These are phyloP conservation scores for Daedaleopsis sinensis DNA, from an alignment of 768 basidiomycete genomes.

Conservation along the genomic window DNA sequence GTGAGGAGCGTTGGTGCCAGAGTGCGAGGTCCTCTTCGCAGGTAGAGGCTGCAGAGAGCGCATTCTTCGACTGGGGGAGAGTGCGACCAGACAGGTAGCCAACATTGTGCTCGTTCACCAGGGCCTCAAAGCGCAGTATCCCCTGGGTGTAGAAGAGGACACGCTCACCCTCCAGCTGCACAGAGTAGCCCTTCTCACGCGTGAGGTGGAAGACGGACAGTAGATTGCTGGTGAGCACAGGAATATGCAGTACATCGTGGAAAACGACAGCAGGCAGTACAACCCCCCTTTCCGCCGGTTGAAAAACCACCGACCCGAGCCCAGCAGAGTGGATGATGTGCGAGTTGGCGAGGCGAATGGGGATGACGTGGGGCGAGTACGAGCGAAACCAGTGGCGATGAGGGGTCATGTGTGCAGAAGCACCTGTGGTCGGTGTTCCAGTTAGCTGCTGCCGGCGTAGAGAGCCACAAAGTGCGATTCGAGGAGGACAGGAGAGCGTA, in stretches of 20 bases:
- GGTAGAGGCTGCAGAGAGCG: constrained; percentile 20
- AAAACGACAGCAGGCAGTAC: constrained; percentile 2
- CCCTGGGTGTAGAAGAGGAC: constrained; percentile 12
- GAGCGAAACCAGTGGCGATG: constrained; percentile 9
- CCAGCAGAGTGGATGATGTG: constrained; percentile 2
- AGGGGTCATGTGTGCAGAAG: constrained; percentile 18
- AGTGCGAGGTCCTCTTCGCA: constrained; percentile 27
- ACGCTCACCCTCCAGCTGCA: constrained; percentile 2
- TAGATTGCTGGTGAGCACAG: constrained; percentile 12
- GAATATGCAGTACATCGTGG: constrained; percentile 7
- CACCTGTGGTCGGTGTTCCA: constrained; percentile 19
- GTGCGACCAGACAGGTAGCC: constrained; percentile 29
- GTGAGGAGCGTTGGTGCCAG: constrained; percentile 30
- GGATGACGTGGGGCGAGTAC: background rate
- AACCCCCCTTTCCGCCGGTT: constrained; percentile 9
- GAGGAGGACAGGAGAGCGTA: constrained; percentile 9
- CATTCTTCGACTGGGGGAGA: constrained; percentile 4
- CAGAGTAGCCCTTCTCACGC: constrained; percentile 5
- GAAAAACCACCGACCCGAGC: constrained; percentile 21
- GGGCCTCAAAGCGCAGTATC: constrained; percentile 20
- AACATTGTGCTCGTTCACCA: constrained; percentile 26
- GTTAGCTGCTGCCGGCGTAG: constrained; percentile 4
- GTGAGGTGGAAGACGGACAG: constrained; percentile 11
- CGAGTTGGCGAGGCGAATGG: constrained; percentile 2
- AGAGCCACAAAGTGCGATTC: constrained; percentile 3